phyloP scores from a whole-genome alignment of 2,329 filamentous ascomycete species.

The Aspergillus ibericus region DNA sequence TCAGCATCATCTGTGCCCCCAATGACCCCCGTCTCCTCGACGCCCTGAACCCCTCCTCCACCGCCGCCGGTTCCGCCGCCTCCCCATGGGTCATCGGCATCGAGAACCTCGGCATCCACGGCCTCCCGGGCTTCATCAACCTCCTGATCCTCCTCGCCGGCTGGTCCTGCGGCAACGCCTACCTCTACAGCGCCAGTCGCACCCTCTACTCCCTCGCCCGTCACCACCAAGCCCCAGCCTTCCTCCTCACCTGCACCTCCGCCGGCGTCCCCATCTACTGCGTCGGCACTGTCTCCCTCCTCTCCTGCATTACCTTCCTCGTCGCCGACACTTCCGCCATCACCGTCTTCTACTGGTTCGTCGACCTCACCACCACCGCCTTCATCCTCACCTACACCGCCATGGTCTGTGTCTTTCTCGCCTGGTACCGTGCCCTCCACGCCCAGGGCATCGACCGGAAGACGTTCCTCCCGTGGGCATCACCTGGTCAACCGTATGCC shows the following conservation, averaged over 20 bases:
- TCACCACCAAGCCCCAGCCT: conserved; percentile 53
- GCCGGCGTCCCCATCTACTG: conserved; percentile 70
- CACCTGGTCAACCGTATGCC: conserved; percentile 66
- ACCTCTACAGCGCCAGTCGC: conserved; percentile 56
- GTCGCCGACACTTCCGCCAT: conserved; percentile 64
- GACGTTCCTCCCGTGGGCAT: conserved; percentile 64
- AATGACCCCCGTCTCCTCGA: conserved; percentile 60
- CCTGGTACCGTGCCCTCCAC: conserved; percentile 67
- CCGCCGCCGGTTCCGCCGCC: conserved; percentile 63
- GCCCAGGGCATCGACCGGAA: conserved; percentile 68
- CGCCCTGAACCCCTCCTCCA: conserved; percentile 57
- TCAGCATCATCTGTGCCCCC: conserved; percentile 68
- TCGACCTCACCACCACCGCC: conserved; percentile 53
- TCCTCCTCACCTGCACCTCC: conserved; percentile 60
- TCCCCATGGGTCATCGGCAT: conserved; percentile 75
- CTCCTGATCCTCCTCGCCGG: conserved; percentile 71
- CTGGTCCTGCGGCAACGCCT: conserved; percentile 68
- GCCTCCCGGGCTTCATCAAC: conserved; percentile 71
- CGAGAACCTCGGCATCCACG: conserved; percentile 63
- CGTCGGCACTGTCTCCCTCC: conserved; percentile 62
- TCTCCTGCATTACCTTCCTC: conserved; percentile 70
- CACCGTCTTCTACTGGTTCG: conserved; percentile 70
- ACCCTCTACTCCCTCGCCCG: conserved; percentile 50
- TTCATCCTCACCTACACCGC: conserved; percentile 53
- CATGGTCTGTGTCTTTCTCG: conserved; percentile 68